A percentile compares a stretch with the other conserved stretches of the same genome.
phyloP scores from a whole-genome alignment of 2,329 filamentous ascomycete species.

The Celoporthe dispersa region DNA sequence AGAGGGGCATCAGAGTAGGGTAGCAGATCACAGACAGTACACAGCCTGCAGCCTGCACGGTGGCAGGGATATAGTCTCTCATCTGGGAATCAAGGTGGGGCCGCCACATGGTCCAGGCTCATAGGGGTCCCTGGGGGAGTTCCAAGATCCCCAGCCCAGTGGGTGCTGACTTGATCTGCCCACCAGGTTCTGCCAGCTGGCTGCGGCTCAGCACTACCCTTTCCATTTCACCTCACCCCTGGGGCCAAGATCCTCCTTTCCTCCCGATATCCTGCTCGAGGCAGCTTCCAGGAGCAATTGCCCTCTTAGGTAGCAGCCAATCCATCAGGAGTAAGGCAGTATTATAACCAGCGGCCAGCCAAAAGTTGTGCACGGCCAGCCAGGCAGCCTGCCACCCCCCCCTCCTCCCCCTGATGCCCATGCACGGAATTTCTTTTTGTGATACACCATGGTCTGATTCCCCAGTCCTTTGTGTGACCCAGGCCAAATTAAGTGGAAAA shows the following conservation, averaged over 20 bases:
- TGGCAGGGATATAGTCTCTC: background rate
- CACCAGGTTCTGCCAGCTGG: background rate
- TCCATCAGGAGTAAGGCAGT: background rate
- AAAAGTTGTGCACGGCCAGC: background rate
- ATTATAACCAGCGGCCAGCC: background rate
- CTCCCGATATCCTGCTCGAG: background rate
- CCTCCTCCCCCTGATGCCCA: background rate
- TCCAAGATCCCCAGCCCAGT: constrained; percentile 1
- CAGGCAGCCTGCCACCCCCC: background rate
- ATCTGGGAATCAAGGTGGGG: background rate
- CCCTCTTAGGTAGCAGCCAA: background rate
- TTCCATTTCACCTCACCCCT: background rate
- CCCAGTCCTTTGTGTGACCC: constrained; percentile 9
- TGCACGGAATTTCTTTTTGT: constrained; percentile 1
- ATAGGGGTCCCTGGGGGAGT: background rate
- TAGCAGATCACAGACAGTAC: background rate
- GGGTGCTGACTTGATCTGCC: background rate
- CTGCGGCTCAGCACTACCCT: constrained; percentile 1
- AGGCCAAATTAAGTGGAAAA: background rate
- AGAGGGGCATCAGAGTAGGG: background rate
- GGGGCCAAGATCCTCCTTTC: background rate
- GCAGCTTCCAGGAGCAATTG: background rate
- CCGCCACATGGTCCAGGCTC: background rate
- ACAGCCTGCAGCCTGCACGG: background rate
- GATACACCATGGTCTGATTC: constrained; percentile 1